phyloP scores from a whole-genome alignment of 129 eudicot species.

The Gnaphalium uliginosum region DNA sequence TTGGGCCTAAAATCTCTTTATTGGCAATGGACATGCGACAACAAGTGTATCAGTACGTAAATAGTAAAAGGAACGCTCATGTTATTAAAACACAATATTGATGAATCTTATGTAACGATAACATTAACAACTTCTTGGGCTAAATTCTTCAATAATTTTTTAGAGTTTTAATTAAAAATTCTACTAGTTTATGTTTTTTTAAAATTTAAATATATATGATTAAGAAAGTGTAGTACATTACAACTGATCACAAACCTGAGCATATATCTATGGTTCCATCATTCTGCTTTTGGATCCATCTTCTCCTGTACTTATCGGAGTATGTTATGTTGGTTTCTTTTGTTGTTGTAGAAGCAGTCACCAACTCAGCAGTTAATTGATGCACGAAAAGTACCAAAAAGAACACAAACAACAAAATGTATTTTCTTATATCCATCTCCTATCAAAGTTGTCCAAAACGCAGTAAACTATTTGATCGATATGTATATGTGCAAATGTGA shows the following conservation, averaged over 20 bases:
- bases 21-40: not conserved
- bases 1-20: conserved; percentile 18
- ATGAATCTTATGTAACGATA: no score
- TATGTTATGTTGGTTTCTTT: conserved; percentile 1
- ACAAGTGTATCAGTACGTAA: not conserved
- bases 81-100: no score
- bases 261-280: conserved; percentile 13
- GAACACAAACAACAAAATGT: not conserved
- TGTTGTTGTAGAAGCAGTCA: not conserved
- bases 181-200: no score
- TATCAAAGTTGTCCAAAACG: not conserved
- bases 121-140: no score
- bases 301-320: not conserved
- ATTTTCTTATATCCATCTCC: not conserved
- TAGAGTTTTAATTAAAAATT: no score
- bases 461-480: not conserved
- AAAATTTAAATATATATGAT: no score
- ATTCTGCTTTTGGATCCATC: conserved; percentile 21
- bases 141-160: no score
- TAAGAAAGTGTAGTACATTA: not conserved
- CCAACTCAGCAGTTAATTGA: not conserved
- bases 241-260: conserved; percentile 5
- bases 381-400: not conserved
- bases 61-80: no score
- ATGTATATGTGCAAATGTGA: not conserved